These are phyloP conservation scores for Podospora australis DNA, from an alignment of 495 filamentous ascomycete species.

Conservation along the genomic window DNA sequence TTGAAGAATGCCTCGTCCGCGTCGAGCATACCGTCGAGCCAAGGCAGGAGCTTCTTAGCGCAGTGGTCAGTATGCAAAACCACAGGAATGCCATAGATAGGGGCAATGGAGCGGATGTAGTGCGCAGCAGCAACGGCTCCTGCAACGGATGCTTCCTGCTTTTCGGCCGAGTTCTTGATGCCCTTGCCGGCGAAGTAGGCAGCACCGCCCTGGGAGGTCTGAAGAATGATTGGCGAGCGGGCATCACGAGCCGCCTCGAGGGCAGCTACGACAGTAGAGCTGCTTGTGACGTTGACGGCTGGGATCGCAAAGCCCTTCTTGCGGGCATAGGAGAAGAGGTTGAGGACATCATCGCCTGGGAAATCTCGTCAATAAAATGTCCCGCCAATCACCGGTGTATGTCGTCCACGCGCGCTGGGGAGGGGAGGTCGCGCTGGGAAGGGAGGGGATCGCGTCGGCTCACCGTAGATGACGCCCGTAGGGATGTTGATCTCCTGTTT, in stretches of 20 bases:
- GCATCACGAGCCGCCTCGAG: constrained; percentile 90
- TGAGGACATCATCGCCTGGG: constrained; percentile 53
- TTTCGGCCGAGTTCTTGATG: constrained; percentile 61
- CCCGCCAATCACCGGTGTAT: neutral
- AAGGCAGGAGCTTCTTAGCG: constrained; percentile 80
- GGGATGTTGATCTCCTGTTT: constrained; percentile 17
- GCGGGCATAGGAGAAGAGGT: constrained; percentile 81
- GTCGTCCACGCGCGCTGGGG: neutral
- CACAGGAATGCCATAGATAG: constrained; percentile 83
- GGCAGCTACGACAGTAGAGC: constrained; percentile 76
- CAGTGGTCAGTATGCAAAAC: constrained; percentile 69
- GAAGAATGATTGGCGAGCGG: constrained; percentile 70
- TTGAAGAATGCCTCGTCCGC: constrained; percentile 92
- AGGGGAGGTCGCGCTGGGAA: neutral
- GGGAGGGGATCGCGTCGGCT: neutral
- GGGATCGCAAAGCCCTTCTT: constrained; percentile 81
- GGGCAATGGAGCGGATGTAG: constrained; percentile 86
- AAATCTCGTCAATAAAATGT: neutral
- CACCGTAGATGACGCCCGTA: constrained; percentile 18
- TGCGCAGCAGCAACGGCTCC: constrained; percentile 84
- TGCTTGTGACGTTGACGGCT: constrained; percentile 85
- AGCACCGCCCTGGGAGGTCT: constrained; percentile 21
- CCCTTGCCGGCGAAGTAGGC: constrained; percentile 95
- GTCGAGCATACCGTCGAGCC: constrained; percentile 94
- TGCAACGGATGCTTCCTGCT: constrained; percentile 81